phyloP scores from a whole-genome alignment of 352 stramenopile species.

The Phytophthora citrophthora region DNA sequence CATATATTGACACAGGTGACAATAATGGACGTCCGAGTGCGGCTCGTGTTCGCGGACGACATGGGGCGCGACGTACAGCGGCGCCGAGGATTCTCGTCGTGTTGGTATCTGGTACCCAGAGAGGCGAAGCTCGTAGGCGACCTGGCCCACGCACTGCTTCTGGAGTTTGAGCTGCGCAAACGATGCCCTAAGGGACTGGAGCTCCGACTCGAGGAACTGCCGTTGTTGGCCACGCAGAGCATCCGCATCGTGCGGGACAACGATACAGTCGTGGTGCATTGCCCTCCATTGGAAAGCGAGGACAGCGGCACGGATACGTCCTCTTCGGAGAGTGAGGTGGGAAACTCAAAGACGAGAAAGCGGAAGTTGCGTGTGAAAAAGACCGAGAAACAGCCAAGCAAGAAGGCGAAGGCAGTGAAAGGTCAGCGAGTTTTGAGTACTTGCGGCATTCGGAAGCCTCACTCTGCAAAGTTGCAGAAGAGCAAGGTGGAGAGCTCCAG shows the following conservation, averaged over 20 bases:
- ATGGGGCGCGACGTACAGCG: slow-evolving; percentile 53
- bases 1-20: too few relatives aligned
- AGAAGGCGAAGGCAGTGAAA: slow-evolving; percentile 8
- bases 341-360: slow-evolving; percentile 17
- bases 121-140: slow-evolving; percentile 63
- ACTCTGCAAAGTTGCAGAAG: slow-evolving; percentile 5
- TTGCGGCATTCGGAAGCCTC: too few relatives aligned
- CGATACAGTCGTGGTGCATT: slow-evolving; percentile 66
- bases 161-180: slow-evolving; percentile 60
- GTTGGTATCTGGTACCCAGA: slow-evolving; percentile 72
- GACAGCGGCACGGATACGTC: slow-evolving; percentile 3
- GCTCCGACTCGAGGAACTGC: slow-evolving; percentile 63
- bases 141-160: slow-evolving; percentile 55
- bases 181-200: slow-evolving; percentile 58
- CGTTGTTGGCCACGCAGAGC: slow-evolving; percentile 64
- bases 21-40: slow-evolving; percentile 23
- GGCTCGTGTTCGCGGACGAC: slow-evolving; percentile 66
- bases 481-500: slow-evolving; percentile 14
- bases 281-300: slow-evolving; percentile 11
- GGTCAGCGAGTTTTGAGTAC: not conserved
- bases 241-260: slow-evolving; percentile 68
- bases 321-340: slow-evolving; percentile 14
- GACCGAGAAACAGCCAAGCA: slow-evolving; percentile 17
- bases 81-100: slow-evolving; percentile 56
- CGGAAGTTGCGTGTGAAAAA: slow-evolving; percentile 8